These are phyloP conservation scores for Eugenia klotzschiana DNA, from an alignment of 441 rosid genomes.

Conservation along the genomic window DNA sequence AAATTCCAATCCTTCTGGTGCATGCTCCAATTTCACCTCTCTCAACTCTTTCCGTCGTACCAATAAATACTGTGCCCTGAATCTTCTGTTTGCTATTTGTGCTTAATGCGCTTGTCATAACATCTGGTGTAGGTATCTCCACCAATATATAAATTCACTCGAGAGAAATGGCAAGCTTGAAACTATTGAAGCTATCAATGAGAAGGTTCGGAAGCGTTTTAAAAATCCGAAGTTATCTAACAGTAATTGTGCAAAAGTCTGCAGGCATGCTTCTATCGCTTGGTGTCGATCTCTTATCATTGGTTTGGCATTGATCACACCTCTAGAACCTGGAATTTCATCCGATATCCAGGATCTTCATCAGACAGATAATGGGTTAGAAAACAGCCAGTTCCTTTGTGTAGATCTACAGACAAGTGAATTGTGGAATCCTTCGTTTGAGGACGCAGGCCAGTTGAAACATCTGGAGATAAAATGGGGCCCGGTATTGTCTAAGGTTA, in stretches of 20 bases:
- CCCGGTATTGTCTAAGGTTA: conserved; percentile 52
- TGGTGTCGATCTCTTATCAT: conserved; percentile 80
- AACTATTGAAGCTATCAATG: conserved; percentile 74
- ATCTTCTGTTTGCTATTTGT: neutral
- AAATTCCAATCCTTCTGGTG: neutral
- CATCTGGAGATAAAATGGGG: conserved; percentile 61
- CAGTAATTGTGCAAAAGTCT: conserved; percentile 70
- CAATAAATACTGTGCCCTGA: neutral
- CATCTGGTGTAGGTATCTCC: conserved; percentile 40
- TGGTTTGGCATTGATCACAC: conserved; percentile 70
- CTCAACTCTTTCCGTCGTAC: neutral
- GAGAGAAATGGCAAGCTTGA: conserved; percentile 72
- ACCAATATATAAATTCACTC: conserved; percentile 43
- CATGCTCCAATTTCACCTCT: neutral
- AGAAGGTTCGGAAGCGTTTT: conserved; percentile 82
- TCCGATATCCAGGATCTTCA: conserved; percentile 26
- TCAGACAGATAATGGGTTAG: conserved; percentile 26
- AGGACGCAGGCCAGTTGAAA: conserved; percentile 41
- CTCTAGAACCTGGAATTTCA: conserved; percentile 31
- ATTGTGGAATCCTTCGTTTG: conserved; percentile 55
- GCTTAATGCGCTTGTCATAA: neutral
- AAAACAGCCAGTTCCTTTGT: conserved; percentile 47
- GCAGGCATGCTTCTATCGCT: conserved; percentile 84
- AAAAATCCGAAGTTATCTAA: conserved; percentile 85
- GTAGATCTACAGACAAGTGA: conserved; percentile 64